Evolutionary conservation across 2,329 filamentous ascomycete species (phyloP).

Genomic region (Zasmidium angulare): DNA sequence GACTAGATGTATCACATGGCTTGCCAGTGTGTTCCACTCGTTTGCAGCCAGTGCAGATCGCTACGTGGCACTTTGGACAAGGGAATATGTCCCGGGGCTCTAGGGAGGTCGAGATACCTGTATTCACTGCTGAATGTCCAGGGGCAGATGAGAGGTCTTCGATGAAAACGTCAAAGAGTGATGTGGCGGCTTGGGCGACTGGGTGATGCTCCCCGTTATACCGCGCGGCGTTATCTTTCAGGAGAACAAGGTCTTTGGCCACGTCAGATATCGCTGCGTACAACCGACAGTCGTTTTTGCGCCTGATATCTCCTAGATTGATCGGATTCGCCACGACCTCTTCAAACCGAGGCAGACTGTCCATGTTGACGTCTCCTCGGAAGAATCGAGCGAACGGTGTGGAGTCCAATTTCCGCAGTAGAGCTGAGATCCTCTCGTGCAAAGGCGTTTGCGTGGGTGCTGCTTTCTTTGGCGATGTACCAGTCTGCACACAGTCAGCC

Average conservation of each 20-base stretch:
- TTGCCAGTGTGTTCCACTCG: slow-evolving; percentile 40
- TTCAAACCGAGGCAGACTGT: slow-evolving; percentile 5
- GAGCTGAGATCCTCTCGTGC: slow-evolving; percentile 1
- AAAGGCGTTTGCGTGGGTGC: slow-evolving; percentile 1
- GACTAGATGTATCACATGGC: slow-evolving; percentile 39
- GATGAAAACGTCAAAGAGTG: slow-evolving; percentile 9
- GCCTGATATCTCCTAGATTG: slow-evolving; percentile 13
- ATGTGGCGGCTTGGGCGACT: slow-evolving; percentile 12
- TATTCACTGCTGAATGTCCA: background rate
- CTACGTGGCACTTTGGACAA: slow-evolving; percentile 46
- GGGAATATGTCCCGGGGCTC: slow-evolving; percentile 26
- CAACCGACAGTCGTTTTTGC: background rate
- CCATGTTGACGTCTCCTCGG: slow-evolving; percentile 9
- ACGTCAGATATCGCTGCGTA: slow-evolving; percentile 13
- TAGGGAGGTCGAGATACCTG: background rate
- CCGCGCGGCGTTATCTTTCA: slow-evolving; percentile 10
- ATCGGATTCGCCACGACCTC: slow-evolving; percentile 8
- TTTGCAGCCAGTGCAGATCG: slow-evolving; percentile 48
- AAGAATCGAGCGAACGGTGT: slow-evolving; percentile 21
- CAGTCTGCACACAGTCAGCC: background rate
- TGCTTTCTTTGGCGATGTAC: slow-evolving; percentile 2
- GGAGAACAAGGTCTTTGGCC: slow-evolving; percentile 13
- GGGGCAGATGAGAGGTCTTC: slow-evolving; percentile 3
- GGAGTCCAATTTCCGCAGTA: slow-evolving; percentile 12
- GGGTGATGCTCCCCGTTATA: slow-evolving; percentile 17